Conservation (phyloP, 345 rosid genomes). For the Punica granatum region DNA sequence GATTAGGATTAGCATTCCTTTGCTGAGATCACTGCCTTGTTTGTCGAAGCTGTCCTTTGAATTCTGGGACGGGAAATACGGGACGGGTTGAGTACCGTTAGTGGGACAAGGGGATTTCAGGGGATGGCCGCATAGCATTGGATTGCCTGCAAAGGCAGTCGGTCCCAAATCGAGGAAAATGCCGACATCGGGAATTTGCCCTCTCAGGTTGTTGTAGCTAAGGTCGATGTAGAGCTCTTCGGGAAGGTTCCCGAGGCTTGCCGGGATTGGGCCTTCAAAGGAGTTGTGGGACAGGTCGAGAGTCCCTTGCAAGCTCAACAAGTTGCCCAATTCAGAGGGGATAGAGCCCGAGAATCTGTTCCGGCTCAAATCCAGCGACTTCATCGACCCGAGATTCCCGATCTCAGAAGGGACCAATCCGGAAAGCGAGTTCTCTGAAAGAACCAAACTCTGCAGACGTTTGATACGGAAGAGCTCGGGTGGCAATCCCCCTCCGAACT, state of each 20-base stretch:
- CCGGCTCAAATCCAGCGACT: slow-evolving; percentile 42
- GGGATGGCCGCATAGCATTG: slow-evolving; percentile 67
- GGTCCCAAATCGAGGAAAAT: slow-evolving; percentile 57
- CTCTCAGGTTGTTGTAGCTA: slow-evolving; percentile 69
- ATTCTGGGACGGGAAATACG: slow-evolving; percentile 15
- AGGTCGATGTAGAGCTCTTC: slow-evolving; percentile 63
- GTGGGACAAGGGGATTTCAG: slow-evolving; percentile 38
- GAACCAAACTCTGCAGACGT: slow-evolving; percentile 60
- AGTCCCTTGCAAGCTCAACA: slow-evolving; percentile 47
- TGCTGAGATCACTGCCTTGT: slow-evolving; percentile 17
- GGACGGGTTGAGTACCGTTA: slow-evolving; percentile 5
- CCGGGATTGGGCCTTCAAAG: slow-evolving; percentile 60
- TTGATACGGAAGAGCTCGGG: slow-evolving; percentile 34
- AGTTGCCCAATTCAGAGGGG: slow-evolving; percentile 38
- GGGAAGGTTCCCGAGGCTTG: slow-evolving; percentile 58
- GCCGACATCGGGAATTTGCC: slow-evolving; percentile 54
- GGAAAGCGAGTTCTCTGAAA: slow-evolving; percentile 64
- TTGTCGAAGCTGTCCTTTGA: slow-evolving; percentile 11
- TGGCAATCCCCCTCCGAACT: slow-evolving; percentile 57
- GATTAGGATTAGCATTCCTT: slow-evolving; percentile 7
- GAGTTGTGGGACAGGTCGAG: slow-evolving; percentile 76
- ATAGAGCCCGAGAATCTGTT: slow-evolving; percentile 57
- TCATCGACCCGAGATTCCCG: slow-evolving; percentile 44
- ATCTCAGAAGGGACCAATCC: slow-evolving; percentile 60
- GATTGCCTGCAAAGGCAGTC: slow-evolving; percentile 69